Base-by-base conservation (phyloP, 2,329 filamentous ascomycete genomes). In the Penicillium sp. region DNA sequence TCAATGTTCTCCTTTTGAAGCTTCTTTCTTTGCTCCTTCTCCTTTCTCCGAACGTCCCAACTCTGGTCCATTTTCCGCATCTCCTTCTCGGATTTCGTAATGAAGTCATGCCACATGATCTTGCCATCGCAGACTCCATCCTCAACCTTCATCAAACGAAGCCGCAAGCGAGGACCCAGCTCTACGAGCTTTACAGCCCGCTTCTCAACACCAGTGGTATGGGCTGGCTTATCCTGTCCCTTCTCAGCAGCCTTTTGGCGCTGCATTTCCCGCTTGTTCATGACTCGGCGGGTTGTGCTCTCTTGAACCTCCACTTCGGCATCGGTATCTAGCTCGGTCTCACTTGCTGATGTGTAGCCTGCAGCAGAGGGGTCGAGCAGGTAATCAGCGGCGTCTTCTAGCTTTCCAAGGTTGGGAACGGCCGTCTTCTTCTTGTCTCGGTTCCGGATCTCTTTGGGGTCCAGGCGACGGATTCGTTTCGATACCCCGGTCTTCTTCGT, bases 31-130 rank as follows among this genome's bases (percentile, higher is more conserved):
- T 97, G 97, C 64, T 89, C 92, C 73, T 85, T 92, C 72, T 97
- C 94, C 67, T 91, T 83, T 69, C 87, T 86, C 75, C 85, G 88
- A 63, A 92, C 81, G 64, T 92, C 88, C 90, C 94, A 97, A 64
- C 85, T 83, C 78, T 87, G 85, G 65, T 97, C 92, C 65, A 97
- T 76, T 61, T 89, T 85, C 69, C 87, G 84, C 55, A 91, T 78
- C 73, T 99, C 92, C 18, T 85, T 82, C 65, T 85, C 85, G 7
- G 85, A 86, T 81, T 99, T 99, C 71, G 88, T 85, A 51, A 97
- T 86, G 70, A 91, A 95, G 71, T 97, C 92, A 74, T 99, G 94
- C 94, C 94, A 99, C 89, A 99, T 90, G 55, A 96, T 84, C 72
- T 91, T 94, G 48, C 94, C 94, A 26, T 84, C 83, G 67, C 92